A percentile compares a stretch with the other conserved stretches of the same genome.
phyloP scores from a whole-genome alignment of 345 rosid species.

The Moringa oleifera region DNA sequence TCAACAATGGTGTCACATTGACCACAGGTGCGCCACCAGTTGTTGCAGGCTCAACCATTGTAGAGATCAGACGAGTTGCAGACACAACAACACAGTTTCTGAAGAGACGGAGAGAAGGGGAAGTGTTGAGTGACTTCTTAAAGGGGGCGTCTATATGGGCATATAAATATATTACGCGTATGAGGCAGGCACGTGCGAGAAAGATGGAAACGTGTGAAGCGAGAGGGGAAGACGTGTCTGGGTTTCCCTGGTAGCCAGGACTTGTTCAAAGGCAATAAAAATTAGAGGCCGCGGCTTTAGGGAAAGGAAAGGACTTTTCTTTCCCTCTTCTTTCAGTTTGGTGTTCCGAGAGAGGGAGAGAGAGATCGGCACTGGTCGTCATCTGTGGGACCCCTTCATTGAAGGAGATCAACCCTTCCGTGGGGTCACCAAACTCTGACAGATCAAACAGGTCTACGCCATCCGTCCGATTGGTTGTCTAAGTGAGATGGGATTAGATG shows the following conservation, averaged over 20 bases:
- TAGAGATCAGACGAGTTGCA: background rate
- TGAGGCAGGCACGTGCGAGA: conserved; percentile 20
- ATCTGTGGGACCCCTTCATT: no score
- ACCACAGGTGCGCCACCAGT: conserved; percentile 33
- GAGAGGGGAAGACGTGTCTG: conserved; percentile 15
- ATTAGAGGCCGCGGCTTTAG: background rate
- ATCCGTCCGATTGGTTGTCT: background rate
- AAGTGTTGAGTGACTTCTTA: background rate
- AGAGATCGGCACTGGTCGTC: no score
- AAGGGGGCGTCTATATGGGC: conserved; percentile 4
- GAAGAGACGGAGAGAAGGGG: background rate
- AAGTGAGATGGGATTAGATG: no score
- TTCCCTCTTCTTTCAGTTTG: background rate
- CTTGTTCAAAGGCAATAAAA: conserved; percentile 18
- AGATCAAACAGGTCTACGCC: no score
- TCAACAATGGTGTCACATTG: conserved; percentile 41
- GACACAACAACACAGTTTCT: no score
- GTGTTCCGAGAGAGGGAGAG: no score
- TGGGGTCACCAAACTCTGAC: no score
- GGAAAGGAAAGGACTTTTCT: background rate
- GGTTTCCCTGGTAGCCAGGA: conserved; percentile 1
- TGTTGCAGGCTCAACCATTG: conserved; percentile 52
- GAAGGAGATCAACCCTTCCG: no score
- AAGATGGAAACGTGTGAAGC: conserved; percentile 15
- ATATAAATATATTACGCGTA: background rate